Evolutionary conservation across 306 rosid species (phyloP), one percentile per base, ranked within the genome.

Genomic region (Rosa chinensis): DNA sequence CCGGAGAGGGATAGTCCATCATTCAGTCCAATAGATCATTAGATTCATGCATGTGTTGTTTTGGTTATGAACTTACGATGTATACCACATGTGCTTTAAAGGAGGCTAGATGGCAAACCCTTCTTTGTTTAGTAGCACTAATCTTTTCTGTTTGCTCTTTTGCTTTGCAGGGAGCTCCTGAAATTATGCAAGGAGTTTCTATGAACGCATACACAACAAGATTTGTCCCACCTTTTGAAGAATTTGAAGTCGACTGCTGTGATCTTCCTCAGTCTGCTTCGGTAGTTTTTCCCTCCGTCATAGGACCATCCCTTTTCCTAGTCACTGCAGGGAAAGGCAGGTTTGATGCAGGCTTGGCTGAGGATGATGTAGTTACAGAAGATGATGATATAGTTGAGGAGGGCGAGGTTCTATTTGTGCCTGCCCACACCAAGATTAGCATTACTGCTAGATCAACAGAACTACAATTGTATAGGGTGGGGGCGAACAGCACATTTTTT

Each of bases 251-350:
- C 3, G 88, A 85, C 56, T 37, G 81, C 40, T 74, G 88, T 71
- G 75, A 61, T 66, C 83, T 85, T 56, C 88, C 88, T 4, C 83
- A 50, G 64, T 72, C 64, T 62, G 88, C 63, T 42, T 74, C 76
- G 3, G 83, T 82, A 21, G 53, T 63, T 11, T 85, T 85, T 67
- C 78, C 85, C 9, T 53, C 88, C 3, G 83, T 85, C 47, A 77
- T 79, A 10, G 88, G 88, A 61, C 88, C 88, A 28, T 85, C 85
- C 56, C 80, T 85, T 69, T 85, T 85, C 25, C 73, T 85, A 50
- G 53, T 81, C 47, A 78, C 77, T 10, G 53, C 78, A 28, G 88
- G 88, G 64, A 78, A 78, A 66, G 88, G 88, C 68, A 66, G 78
- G 55, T 69, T 81, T 28, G 35, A 72, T 21, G 63, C 83, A 25